These are phyloP conservation scores for Trichoderma sp. DNA, from an alignment of 2,329 filamentous ascomycete species.

Conservation along the genomic window DNA sequence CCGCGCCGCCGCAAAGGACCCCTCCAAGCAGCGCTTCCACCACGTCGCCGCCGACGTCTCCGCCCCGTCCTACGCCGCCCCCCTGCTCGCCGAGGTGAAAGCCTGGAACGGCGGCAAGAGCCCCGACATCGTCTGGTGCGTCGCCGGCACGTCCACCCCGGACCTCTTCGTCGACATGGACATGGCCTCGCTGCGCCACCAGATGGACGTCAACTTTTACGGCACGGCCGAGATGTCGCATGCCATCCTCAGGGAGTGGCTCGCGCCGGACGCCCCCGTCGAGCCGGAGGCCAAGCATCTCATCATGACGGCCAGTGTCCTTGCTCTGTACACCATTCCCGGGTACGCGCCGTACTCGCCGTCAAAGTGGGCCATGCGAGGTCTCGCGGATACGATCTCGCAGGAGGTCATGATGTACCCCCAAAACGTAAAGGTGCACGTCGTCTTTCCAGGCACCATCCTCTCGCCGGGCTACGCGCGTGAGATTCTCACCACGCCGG, in stretches of 20 bases:
- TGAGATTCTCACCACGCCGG: slow-evolving; percentile 79
- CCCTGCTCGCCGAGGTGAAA: slow-evolving; percentile 71
- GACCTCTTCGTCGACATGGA: slow-evolving; percentile 77
- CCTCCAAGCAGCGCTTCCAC: slow-evolving; percentile 74
- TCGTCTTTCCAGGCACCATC: slow-evolving; percentile 85
- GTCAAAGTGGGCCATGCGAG: slow-evolving; percentile 81
- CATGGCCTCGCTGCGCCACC: slow-evolving; percentile 65
- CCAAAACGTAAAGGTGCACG: slow-evolving; percentile 75
- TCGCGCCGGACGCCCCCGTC: slow-evolving; percentile 52
- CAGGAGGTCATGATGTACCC: slow-evolving; percentile 89
- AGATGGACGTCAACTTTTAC: slow-evolving; percentile 95
- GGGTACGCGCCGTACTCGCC: slow-evolving; percentile 86
- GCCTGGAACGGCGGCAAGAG: slow-evolving; percentile 73
- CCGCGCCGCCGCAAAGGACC: slow-evolving; percentile 67
- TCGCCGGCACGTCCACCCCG: slow-evolving; percentile 75
- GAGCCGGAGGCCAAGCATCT: slow-evolving; percentile 68
- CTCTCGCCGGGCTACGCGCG: slow-evolving; percentile 71
- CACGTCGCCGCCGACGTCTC: slow-evolving; percentile 83
- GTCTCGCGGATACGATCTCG: slow-evolving; percentile 77
- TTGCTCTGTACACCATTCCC: slow-evolving; percentile 73
- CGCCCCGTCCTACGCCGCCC: slow-evolving; percentile 65
- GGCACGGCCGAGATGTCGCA: slow-evolving; percentile 84
- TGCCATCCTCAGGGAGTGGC: slow-evolving; percentile 75
- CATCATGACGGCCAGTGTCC: slow-evolving; percentile 80
- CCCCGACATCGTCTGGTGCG: slow-evolving; percentile 89